Conservation (phyloP, 306 rosid genomes). For the Cajanus cajan region DNA sequence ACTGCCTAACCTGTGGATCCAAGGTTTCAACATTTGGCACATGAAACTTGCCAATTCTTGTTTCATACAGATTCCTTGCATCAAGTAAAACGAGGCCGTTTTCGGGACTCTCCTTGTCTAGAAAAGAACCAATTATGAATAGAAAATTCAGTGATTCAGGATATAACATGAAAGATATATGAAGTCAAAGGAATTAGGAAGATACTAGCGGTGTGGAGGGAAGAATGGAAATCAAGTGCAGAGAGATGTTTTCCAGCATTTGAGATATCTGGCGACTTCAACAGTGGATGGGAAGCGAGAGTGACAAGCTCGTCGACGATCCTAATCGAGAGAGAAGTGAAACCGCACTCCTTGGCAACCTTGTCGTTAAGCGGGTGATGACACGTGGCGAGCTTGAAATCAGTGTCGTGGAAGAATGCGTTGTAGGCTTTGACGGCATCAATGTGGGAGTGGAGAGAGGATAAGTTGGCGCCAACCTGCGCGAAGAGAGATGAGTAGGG, state of each 20-base stretch:
- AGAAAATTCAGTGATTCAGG: too few species aligned
- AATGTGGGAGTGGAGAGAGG: constrained; percentile 65
- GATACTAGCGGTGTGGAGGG: constrained; percentile 63
- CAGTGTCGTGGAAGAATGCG: constrained; percentile 62
- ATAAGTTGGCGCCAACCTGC: constrained; percentile 75
- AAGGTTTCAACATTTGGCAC: constrained; percentile 68
- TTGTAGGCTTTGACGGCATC: constrained; percentile 44
- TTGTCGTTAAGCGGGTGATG: constrained; percentile 53
- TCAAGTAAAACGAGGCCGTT: constrained; percentile 62
- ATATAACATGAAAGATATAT: too few species aligned
- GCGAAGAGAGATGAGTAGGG: not conserved
- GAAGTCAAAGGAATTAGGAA: too few species aligned
- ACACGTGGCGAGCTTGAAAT: constrained; percentile 87
- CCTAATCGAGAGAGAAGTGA: constrained; percentile 83
- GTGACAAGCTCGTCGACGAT: constrained; percentile 88
- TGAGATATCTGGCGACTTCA: constrained; percentile 66
- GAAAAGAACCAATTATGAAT: constrained; percentile 20
- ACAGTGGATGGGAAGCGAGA: constrained; percentile 62
- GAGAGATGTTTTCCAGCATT: constrained; percentile 87
- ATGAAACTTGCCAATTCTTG: constrained; percentile 86
- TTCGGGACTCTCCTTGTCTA: constrained; percentile 42
- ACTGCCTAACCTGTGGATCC: constrained; percentile 86
- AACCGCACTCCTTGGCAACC: constrained; percentile 78
- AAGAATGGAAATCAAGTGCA: constrained; percentile 78
- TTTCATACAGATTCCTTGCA: constrained; percentile 92